phyloP scores from a whole-genome alignment of 768 basidiomycete genomes.

The Tylopilus vinaceipallidus region DNA sequence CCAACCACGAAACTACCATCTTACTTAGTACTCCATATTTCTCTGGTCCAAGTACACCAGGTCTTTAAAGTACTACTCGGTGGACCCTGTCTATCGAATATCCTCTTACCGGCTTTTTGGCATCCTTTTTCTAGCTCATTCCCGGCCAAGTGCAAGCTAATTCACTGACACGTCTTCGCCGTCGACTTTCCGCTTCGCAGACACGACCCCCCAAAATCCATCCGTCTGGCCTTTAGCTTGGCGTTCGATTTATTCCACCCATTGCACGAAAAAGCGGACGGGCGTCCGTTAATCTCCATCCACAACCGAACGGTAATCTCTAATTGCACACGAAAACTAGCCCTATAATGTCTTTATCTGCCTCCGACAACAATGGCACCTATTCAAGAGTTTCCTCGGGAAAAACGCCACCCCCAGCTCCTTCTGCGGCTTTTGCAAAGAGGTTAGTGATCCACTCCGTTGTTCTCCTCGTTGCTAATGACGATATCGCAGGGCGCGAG shows the following conservation, averaged over 20 bases:
- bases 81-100: constrained; percentile 33
- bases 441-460: constrained; percentile 46
- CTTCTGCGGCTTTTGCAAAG: constrained; percentile 87
- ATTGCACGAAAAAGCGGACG: constrained; percentile 33
- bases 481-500: constrained; percentile 61
- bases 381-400: constrained; percentile 82
- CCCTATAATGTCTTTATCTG: constrained; percentile 90
- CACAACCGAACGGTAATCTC: constrained; percentile 61
- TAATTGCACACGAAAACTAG: constrained; percentile 62
- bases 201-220: constrained; percentile 27
- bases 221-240: constrained; percentile 18
- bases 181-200: constrained; percentile 24
- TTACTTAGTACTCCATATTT: constrained; percentile 39
- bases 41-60: constrained; percentile 36
- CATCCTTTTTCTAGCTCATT: constrained; percentile 23
- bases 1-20: constrained; percentile 34
- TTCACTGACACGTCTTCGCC: constrained; percentile 25
- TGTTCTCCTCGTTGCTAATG: constrained; percentile 19
- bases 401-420: constrained; percentile 88
- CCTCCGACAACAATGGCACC: constrained; percentile 76
- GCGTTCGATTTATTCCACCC: constrained; percentile 23
- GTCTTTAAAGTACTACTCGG: constrained; percentile 31
- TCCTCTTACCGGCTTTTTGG: constrained; percentile 23
- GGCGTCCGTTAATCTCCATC: constrained; percentile 34
- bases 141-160: constrained; percentile 32